Base-by-base conservation (phyloP, 2,329 filamentous ascomycete genomes). In the Bimuria novae-zelandiae region DNA sequence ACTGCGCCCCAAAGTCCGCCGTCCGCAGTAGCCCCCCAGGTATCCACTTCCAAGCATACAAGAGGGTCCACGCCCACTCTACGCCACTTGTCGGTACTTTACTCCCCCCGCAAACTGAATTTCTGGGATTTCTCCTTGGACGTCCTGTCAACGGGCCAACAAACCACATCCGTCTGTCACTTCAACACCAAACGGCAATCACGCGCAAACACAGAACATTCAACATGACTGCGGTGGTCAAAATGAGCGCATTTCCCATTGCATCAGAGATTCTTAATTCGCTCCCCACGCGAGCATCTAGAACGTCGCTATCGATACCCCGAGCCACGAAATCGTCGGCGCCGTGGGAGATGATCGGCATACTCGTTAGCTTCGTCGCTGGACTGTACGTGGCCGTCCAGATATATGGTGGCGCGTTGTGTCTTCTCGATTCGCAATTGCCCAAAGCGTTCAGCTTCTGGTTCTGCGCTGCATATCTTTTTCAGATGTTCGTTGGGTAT, bases 1-100 rank as follows among this genome's bases (percentile, higher is more conserved):
- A 44, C 16, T 33, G 41, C 41, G 27, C 43, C 43, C 43, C 43
- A 32, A 32, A 46, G 43, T 46, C 43, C 43, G 43, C 27, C 30
- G 25, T 36, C 30, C 32, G 32, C 21, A 25, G 21, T 32, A 36
- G 43, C 32, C 22, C 36, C 35, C 30, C 27, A n/a, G 42, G 32
- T 33, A 36, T 46, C 43, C 43, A 46, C 43, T 46, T 46, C 14
- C 43, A 36, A 46, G 43, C 30, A 11, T 46, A 46, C 32, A 46
- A 46, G 30, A 46, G 32, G 43, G 30, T n/a, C 29, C 21, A 7
- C 12, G 27, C 27, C 27, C 12, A n/a, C 32, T 16, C 32, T 29
- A 27, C n/a, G 22, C 43, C 43, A 46, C 30, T 32, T 46, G 43
- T 27, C 43, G 11, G 11, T 36, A 19, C 17, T 12, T 19, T 12